Evolutionary conservation across 345 rosid genomes (phyloP), one percentile per base, ranked within the genome.

Genomic region (Trapa bicornis): DNA sequence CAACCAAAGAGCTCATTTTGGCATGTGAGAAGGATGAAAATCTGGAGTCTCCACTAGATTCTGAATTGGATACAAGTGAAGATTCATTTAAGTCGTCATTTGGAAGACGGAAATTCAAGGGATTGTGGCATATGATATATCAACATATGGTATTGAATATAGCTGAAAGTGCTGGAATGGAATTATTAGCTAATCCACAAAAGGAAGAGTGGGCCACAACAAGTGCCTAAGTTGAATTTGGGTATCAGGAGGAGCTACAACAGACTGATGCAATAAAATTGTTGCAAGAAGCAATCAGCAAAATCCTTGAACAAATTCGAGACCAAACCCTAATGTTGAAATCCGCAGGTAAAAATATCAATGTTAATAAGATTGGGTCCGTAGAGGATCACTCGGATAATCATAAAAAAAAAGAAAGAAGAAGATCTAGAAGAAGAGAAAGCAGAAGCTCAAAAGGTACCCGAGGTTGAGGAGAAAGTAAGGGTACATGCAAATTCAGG

Each of bases 231-330:
- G 39, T 54, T 38, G 62, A 48, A 71, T 35, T 36, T 52, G 58
- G 36, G 12, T 14, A 50, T 67, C 71, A 29, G 60, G 75, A 77
- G 71, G 84, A 78, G 71, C 74, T 75, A 7, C 72, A 76, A 73
- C 82, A 81, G 70, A 74, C 71, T 3, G 83, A 82, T 70, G 95
- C 91, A 42, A 72, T 91, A 73, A 84, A 81, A 74, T 72, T 89
- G 67, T 88, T 94, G 57, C 81, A 81, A 78, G 91, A 86, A 82
- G 97, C 96, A 22, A 83, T 94, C 37, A 89, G 84, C 71, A 89
- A 82, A 71, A 85, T 94, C 72, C 92, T 94, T 56, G 62, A 83
- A 68, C 96, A 88, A 72, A 85, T 82, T 45, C 92, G 83, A 12
- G 90, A 84, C 48, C 77, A 75, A 67, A 79, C 85, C 35, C 75